Evolutionary conservation across 306 rosid species (phyloP).

Genomic region (Myrica gale): DNA sequence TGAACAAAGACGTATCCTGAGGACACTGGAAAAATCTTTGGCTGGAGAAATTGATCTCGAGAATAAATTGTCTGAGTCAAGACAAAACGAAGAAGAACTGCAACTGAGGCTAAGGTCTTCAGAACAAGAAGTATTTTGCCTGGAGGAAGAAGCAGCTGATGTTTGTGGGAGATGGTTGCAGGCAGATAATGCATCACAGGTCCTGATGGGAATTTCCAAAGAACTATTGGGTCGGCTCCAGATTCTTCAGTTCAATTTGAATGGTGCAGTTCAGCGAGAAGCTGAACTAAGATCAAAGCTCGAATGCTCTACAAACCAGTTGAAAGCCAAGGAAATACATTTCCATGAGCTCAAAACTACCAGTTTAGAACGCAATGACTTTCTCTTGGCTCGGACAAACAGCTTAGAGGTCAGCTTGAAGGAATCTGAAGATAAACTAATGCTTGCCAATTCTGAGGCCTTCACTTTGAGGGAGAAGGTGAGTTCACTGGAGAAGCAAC

Average conservation of each 20-base stretch:
- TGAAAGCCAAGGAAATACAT: slow-evolving; percentile 40
- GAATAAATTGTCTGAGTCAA: slow-evolving; percentile 51
- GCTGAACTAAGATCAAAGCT: slow-evolving; percentile 57
- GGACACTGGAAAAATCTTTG: slow-evolving; percentile 75
- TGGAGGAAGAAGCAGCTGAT: slow-evolving; percentile 62
- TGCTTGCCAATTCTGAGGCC: slow-evolving; percentile 37
- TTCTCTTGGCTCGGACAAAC: slow-evolving; percentile 34
- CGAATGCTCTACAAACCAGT: slow-evolving; percentile 36
- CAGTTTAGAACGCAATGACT: slow-evolving; percentile 26
- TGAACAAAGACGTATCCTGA: slow-evolving; percentile 64
- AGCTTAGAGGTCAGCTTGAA: slow-evolving; percentile 35
- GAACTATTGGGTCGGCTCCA: slow-evolving; percentile 64
- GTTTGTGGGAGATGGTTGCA: slow-evolving; percentile 61
- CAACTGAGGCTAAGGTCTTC: slow-evolving; percentile 40
- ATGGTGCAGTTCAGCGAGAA: slow-evolving; percentile 53
- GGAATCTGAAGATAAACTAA: slow-evolving; percentile 51
- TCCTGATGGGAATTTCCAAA: slow-evolving; percentile 62
- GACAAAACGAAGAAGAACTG: slow-evolving; percentile 49
- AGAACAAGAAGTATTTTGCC: slow-evolving; percentile 44
- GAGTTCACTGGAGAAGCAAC: slow-evolving; percentile 52
- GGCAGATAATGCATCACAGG: slow-evolving; percentile 55
- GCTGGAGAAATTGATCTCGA: slow-evolving; percentile 82
- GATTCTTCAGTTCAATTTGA: slow-evolving; percentile 63
- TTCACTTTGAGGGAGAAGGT: slow-evolving; percentile 41
- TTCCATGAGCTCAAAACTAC: slow-evolving; percentile 34